Evolutionary conservation across 768 basidiomycete genomes (phyloP).

Genomic region (Russula virescens): DNA sequence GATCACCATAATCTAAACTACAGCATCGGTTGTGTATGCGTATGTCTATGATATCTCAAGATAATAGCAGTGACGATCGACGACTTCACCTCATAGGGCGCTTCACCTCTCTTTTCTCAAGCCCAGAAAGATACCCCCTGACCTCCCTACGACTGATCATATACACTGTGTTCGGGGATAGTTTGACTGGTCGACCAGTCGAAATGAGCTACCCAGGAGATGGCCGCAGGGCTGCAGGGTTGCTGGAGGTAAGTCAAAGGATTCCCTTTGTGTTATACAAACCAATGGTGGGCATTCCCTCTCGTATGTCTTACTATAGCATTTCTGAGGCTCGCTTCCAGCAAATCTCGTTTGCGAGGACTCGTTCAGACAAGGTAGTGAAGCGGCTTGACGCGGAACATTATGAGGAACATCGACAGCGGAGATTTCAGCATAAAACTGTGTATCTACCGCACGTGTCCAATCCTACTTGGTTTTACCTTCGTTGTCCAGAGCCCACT

Average conservation of each 20-base stretch:
- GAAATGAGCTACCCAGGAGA: no score
- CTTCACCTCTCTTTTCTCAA: no score
- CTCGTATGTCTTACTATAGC: background rate
- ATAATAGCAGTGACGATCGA: no score
- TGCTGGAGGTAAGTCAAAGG: slow-evolving; percentile 89
- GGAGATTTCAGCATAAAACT: slow-evolving; percentile 83
- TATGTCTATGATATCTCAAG: no score
- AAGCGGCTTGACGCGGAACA: slow-evolving; percentile 60
- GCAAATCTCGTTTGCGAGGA: slow-evolving; percentile 94
- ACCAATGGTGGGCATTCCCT: slow-evolving; percentile 67
- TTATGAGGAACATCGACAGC: slow-evolving; percentile 70
- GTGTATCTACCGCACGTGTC: slow-evolving; percentile 27
- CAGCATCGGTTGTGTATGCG: no score
- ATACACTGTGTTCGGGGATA: no score
- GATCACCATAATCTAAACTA: no score
- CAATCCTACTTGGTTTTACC: background rate
- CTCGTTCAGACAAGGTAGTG: slow-evolving; percentile 87
- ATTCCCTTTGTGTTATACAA: slow-evolving; percentile 95
- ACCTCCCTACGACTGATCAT: no score
- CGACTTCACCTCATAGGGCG: no score
- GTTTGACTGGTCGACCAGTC: no score
- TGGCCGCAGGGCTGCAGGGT: no score
- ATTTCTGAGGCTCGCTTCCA: slow-evolving; percentile 31
- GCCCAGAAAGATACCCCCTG: no score
- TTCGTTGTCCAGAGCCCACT: slow-evolving; percentile 50